Evolutionary conservation across 2,329 filamentous ascomycete genomes (phyloP).

Genomic region (Ilyonectria mors-panacis): DNA sequence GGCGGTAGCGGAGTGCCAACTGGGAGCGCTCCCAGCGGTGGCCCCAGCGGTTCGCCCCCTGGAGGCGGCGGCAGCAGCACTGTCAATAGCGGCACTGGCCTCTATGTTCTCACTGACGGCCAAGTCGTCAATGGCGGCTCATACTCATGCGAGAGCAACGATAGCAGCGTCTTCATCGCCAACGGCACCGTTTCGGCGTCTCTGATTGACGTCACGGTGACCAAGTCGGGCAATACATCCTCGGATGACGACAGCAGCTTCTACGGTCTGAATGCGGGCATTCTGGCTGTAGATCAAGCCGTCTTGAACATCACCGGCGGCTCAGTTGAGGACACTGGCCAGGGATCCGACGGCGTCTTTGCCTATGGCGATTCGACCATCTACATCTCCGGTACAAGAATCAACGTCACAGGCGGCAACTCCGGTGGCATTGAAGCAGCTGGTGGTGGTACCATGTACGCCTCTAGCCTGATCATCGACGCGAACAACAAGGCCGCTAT

Average conservation of each 20-base stretch:
- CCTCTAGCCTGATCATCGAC: constrained; percentile 29
- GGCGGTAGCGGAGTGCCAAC: background rate
- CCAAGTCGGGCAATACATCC: constrained; percentile 31
- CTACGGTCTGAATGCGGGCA: constrained; percentile 30
- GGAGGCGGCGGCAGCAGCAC: constrained; percentile 7
- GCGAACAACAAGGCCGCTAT: constrained; percentile 30
- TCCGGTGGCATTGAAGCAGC: constrained; percentile 32
- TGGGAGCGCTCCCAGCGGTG: background rate
- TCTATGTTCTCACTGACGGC: constrained; percentile 21
- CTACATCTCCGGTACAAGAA: constrained; percentile 28
- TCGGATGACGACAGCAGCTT: constrained; percentile 30
- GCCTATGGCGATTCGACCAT: constrained; percentile 31
- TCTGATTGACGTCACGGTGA: constrained; percentile 19
- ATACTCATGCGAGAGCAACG: constrained; percentile 20
- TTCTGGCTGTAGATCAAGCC: constrained; percentile 25
- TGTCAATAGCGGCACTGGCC: constrained; percentile 32
- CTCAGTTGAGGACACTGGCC: constrained; percentile 20
- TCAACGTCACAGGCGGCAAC: constrained; percentile 28
- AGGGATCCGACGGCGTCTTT: constrained; percentile 32
- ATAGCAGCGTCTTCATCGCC: constrained; percentile 30
- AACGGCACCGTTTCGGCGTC: constrained; percentile 29
- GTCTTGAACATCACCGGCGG: constrained; percentile 30
- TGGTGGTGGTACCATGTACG: constrained; percentile 30
- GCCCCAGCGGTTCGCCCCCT: background rate
- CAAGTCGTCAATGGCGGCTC: constrained; percentile 24